Conservation (phyloP, 208 protist species). For the Naegleria lovaniensis region DNA sequence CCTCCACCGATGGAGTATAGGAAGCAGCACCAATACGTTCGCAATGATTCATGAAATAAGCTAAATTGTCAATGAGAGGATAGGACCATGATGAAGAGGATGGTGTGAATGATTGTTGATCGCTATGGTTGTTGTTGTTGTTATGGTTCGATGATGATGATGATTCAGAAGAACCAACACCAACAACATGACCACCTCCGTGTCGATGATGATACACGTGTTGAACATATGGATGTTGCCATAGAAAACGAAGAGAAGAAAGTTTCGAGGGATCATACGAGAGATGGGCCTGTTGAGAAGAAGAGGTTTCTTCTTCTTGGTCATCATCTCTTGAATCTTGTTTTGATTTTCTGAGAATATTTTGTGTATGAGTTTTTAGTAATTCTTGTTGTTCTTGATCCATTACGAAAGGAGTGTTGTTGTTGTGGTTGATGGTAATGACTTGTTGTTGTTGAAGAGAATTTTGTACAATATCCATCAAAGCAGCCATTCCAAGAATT, state of each 20-base stretch:
- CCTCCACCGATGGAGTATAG: constrained; percentile 29
- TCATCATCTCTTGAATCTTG: background rate
- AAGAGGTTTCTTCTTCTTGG: background rate
- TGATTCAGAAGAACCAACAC: no score
- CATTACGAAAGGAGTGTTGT: background rate
- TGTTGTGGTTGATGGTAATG: background rate
- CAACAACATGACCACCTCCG: no score
- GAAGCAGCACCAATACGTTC: background rate
- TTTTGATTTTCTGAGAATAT: background rate
- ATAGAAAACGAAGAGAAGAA: background rate
- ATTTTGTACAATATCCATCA: background rate
- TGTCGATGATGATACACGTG: background rate
- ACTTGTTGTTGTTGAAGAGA: background rate
- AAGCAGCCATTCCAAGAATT: background rate
- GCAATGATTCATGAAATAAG: constrained; percentile 32
- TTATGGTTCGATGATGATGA: no score
- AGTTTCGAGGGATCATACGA: background rate
- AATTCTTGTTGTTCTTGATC: no score
- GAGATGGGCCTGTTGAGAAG: background rate
- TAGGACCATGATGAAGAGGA: background rate
- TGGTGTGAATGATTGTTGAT: no score
- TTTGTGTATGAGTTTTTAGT: no score
- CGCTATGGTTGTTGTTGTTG: no score
- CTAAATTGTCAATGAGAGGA: background rate
- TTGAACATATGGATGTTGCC: background rate